These are phyloP conservation scores for Mucor saturninus DNA, from an alignment of 371 early-diverging fungal genomes.

Conservation along the genomic window DNA sequence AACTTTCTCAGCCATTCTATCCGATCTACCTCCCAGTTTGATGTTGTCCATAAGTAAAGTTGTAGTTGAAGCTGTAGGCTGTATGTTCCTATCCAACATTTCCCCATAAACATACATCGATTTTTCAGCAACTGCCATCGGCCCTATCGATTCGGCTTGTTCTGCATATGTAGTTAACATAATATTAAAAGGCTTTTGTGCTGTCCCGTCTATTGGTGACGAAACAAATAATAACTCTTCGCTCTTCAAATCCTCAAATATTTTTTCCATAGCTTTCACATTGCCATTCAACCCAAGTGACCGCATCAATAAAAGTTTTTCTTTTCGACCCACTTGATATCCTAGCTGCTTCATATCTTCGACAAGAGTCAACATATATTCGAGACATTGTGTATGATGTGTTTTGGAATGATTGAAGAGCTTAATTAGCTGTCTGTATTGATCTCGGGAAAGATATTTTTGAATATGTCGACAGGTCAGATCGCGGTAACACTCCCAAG, in stretches of 20 bases:
- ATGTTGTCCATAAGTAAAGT: slow-evolving; percentile 34
- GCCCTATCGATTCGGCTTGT: slow-evolving; percentile 29
- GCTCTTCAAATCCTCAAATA: slow-evolving; percentile 35
- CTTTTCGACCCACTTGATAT: slow-evolving; percentile 36
- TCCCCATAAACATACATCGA: slow-evolving; percentile 40
- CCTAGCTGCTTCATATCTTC: slow-evolving; percentile 49
- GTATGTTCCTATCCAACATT: slow-evolving; percentile 37
- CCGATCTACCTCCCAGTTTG: slow-evolving; percentile 21
- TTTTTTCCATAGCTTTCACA: slow-evolving; percentile 41
- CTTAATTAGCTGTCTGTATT: slow-evolving; percentile 37
- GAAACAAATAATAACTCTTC: slow-evolving; percentile 11
- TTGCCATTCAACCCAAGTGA: slow-evolving; percentile 45
- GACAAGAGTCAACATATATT: slow-evolving; percentile 39
- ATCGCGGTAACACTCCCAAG: slow-evolving; percentile 55
- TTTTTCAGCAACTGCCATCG: slow-evolving; percentile 24
- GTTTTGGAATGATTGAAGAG: slow-evolving; percentile 25
- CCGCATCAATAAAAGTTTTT: slow-evolving; percentile 44
- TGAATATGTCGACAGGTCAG: slow-evolving; percentile 34
- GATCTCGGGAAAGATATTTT: slow-evolving; percentile 39
- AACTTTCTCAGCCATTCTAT: slow-evolving; percentile 31
- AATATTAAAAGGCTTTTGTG: slow-evolving; percentile 42
- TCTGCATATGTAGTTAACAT: slow-evolving; percentile 38
- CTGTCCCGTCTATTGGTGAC: slow-evolving; percentile 11
- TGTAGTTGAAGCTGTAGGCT: slow-evolving; percentile 25
- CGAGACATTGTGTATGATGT: slow-evolving; percentile 19